Base-by-base conservation (phyloP, 345 rosid genomes). In the Bretschneidera sinensis region DNA sequence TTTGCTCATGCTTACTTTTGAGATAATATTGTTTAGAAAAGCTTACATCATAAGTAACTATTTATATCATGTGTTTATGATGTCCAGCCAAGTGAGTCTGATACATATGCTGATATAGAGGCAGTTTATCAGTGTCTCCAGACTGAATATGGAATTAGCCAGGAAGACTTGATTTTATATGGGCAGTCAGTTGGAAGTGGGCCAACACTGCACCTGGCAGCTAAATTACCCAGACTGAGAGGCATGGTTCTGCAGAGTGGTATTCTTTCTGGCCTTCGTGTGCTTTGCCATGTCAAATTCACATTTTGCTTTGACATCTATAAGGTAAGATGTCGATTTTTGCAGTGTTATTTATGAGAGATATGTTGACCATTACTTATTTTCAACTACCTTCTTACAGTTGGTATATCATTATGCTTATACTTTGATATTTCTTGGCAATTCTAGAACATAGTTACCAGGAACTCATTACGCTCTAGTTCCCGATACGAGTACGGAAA, bases 151-250 rank as follows among this genome's bases (percentile, higher is more conserved):
- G 99, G 99, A 54, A 83, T 95, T 1, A 78, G 95, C 54, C 96
- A 95, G 71, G 99, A 95, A 67, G 88, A 95, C 43, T 66, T 95
- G 59, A 83, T 95, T 67, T 78, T 95, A 74, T 95, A 95, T 59
- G 97, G 99, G 34, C 99, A 94, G 59, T 94, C 99, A 1, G 99
- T 94, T 31, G 99, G 99, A 23, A 91, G 97, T 58, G 99, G 99
- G 24, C 99, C 97, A 15, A 95, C 99, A 0, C 59, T 95, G 59
- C 97, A 95, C 75, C 78, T 95, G 79, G 99, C 97, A 56, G 85
- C 96, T 49, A 88, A 95, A 76, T 76, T 95, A 74, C 97, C 99
- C 8, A 77, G 99, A 77, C 79, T 95, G 47, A 82, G 99, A 77
- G 99, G 99, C 13, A 95, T 95, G 23, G 96, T 95, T 73, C 80